phyloP scores from a whole-genome alignment of 305 asterid genomes.

The Solanum hybrid region DNA sequence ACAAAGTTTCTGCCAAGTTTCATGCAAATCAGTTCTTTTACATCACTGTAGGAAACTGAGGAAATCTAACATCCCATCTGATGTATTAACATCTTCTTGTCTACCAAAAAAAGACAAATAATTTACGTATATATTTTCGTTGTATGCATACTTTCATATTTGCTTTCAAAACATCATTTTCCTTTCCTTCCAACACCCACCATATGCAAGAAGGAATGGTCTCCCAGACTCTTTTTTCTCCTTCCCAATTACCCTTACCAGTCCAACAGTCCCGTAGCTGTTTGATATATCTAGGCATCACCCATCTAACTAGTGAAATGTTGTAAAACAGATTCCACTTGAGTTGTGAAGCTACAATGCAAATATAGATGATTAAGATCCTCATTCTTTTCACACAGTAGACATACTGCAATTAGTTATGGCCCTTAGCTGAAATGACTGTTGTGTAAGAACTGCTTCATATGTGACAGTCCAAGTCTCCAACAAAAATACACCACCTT shows the following conservation, averaged over 20 bases:
- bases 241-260: not conserved
- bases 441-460: not conserved
- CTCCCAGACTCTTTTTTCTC: not conserved
- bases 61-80: not conserved
- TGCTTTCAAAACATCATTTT: not conserved
- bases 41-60: not conserved
- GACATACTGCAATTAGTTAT: not conserved
- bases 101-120: not conserved
- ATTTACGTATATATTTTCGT: not conserved
- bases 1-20: not conserved
- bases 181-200: not conserved
- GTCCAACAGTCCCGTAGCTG: not conserved
- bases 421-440: not conserved
- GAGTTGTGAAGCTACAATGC: not conserved
- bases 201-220: not conserved
- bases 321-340: not conserved
- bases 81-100: not conserved
- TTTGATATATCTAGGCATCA: not conserved
- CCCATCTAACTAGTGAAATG: not conserved
- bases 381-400: not conserved
- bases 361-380: not conserved
- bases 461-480: not conserved
- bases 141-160: not conserved
- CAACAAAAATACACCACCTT: not conserved
- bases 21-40: not conserved